Evolutionary conservation across 2,329 filamentous ascomycete species (phyloP), one percentile per base, ranked within the genome.

Genomic region (Monilinia vaccinii-corymbosi): DNA sequence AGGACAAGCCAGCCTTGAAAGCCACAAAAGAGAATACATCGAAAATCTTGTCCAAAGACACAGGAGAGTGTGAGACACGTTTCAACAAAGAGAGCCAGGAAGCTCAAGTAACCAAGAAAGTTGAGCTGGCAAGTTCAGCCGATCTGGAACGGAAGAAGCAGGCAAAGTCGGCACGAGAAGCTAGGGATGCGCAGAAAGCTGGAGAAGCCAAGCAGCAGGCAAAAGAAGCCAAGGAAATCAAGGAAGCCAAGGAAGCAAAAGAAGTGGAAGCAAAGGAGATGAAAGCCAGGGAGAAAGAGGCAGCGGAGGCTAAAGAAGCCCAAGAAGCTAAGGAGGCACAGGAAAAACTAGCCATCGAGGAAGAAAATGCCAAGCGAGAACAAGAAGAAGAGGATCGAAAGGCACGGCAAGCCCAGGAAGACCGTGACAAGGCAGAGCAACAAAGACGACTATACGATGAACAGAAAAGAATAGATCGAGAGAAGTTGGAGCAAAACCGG

Each of bases 401-500:
- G 45, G 66, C 67, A 58, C 64, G 65, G 25, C 69, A 69, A 31
- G 62, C 64, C 14, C 58, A 67, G 58, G 66, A 67, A 31, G 69
- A 70, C 23, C 65, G 69, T 28, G 65, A 66, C 6, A 63, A 69
- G 56, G 74, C 75, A 62, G 72, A 74, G 44, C 69, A 74, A 44
- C 69, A 73, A 62, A 68, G 69, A 58, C 65, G 65, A n/a, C 67
- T 71, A 18, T 70, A 70, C 48, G 59, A 64, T 9, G 69, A 71
- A 48, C 73, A 75, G 55, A 70, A 72, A 59, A 61, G 62, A 65
- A 60, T 66, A 3, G 64, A 68, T 67, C 59, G 73, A 72, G 66
- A 75, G 74, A 66, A 76, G 73, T 73, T 73, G 58, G 68, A 70
- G 58, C 69, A 68, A 11, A 63, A 73, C 34, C 64, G 64, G 49